Evolutionary conservation across 768 basidiomycete species (phyloP), one percentile per base, ranked within the genome.

Genomic region (Termitomyces sp.): DNA sequence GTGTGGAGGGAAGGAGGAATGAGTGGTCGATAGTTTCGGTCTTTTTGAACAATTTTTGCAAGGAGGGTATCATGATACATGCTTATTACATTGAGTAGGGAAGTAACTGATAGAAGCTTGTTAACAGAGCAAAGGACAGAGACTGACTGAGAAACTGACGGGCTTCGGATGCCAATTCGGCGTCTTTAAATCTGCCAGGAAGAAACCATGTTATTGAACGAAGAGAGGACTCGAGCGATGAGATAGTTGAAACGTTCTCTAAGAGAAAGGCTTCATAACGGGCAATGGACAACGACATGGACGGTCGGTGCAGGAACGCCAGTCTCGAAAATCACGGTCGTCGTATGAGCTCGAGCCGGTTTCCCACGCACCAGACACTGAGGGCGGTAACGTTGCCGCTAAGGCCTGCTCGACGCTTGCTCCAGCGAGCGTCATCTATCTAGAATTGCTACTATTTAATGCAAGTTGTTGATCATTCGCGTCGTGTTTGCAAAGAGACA

Each of bases 1-100:
- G 91, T 81, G 69, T 98, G 96, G 58, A 81, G 74, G 31, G 87
- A 83, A 15, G 83, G 76, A 10, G 89, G 88, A 50, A 95, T 81
- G 56, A 93, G 80, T 39, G 90, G 86, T 48, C 77, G 84, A 71
- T 86, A 83, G 61, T 83, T 87, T 46, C 86, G 82, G 63, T 89
- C 79, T 48, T 67, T 78, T 63, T 81, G 81, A 27, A 84, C 73
- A 45, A 88, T 76, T 66, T 77, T 83, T 3, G 83, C 74, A 40
- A 98, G 83, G n/a, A 98, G 73, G 5, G 92, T 89, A 70, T 98
- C 96, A 69, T 98, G 96, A 68, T 98, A 98, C 78, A 94, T 80
- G 76, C 91, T 91, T 66, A 91, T 80, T 40, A 92, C 75, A 71
- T 94, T 94, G 64, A 97, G 76, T 31, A 84, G 71, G n/a, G 96